Conservation (phyloP, 805 yeast species). For the Kodamaea nitidulidarum region DNA sequence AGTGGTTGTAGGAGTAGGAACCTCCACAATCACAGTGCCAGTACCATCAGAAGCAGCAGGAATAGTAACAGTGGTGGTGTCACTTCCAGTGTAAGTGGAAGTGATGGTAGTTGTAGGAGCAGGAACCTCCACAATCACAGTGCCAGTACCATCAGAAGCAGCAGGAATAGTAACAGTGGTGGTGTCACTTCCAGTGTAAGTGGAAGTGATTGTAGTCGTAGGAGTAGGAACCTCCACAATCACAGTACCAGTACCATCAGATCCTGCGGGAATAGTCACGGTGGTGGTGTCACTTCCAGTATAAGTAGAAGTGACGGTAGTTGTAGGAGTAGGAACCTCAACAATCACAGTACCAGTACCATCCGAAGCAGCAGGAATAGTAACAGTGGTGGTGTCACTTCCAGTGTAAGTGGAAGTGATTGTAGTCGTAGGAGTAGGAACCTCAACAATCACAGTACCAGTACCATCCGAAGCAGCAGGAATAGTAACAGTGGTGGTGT, state of each 20-base stretch:
- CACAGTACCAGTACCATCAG: not conserved
- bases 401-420: conserved; percentile 11
- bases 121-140: conserved; percentile 15
- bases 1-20: conserved; percentile 14
- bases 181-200: conserved; percentile 15
- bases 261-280: not conserved
- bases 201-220: conserved; percentile 13
- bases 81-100: conserved; percentile 8
- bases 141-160: conserved; percentile 7
- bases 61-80: conserved; percentile 10
- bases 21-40: conserved; percentile 12
- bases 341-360: conserved; percentile 11
- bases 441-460: conserved; percentile 20
- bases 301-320: not conserved
- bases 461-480: conserved; percentile 16
- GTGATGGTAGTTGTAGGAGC: conserved; percentile 8
- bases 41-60: conserved; percentile 9
- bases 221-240: conserved; percentile 8
- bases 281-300: not conserved
- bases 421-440: conserved; percentile 15
- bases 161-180: conserved; percentile 5
- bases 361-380: conserved; percentile 5
- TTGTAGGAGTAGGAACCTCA: conserved; percentile 6
- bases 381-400: conserved; percentile 5
- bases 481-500: conserved; percentile 12